Evolutionary conservation across 257 asterid species (phyloP).

Genomic region (Apocynum venetum): DNA sequence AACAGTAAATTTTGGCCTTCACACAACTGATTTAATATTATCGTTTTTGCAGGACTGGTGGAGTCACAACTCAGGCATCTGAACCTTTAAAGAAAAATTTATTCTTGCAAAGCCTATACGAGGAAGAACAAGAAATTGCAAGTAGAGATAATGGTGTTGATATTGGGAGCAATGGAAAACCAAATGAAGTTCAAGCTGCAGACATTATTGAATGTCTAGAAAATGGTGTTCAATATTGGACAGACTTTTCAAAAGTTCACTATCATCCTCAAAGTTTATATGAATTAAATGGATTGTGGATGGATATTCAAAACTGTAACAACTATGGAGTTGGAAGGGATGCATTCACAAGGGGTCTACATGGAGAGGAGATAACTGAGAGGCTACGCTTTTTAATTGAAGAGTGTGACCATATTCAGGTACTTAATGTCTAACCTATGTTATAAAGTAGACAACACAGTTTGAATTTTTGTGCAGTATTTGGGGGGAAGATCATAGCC

Average conservation of each 20-base stretch:
- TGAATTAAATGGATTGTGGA: slow-evolving; percentile 74
- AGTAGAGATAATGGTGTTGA: slow-evolving; percentile 26
- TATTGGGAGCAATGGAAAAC: slow-evolving; percentile 27
- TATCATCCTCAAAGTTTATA: slow-evolving; percentile 89
- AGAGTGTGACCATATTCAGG: slow-evolving; percentile 97
- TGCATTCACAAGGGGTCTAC: slow-evolving; percentile 44
- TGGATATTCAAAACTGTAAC: slow-evolving; percentile 47
- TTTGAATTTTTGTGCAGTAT: background rate
- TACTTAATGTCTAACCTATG: slow-evolving; percentile 14
- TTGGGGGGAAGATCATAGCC: background rate
- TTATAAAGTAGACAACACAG: background rate
- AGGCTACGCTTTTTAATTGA: slow-evolving; percentile 91
- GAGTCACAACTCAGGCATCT: slow-evolving; percentile 54
- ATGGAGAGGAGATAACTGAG: slow-evolving; percentile 76
- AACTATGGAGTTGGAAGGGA: slow-evolving; percentile 80
- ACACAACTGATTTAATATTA: slow-evolving; percentile 26
- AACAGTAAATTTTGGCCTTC: background rate
- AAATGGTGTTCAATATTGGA: slow-evolving; percentile 78
- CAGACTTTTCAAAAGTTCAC: slow-evolving; percentile 92
- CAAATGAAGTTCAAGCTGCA: slow-evolving; percentile 56
- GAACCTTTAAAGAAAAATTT: slow-evolving; percentile 69
- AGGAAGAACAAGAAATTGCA: slow-evolving; percentile 40
- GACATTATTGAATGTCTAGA: slow-evolving; percentile 75
- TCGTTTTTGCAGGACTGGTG: slow-evolving; percentile 72
- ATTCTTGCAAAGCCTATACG: slow-evolving; percentile 72